Conservation (phyloP, 495 filamentous ascomycete species). For the Elasticomyces elasticus region DNA sequence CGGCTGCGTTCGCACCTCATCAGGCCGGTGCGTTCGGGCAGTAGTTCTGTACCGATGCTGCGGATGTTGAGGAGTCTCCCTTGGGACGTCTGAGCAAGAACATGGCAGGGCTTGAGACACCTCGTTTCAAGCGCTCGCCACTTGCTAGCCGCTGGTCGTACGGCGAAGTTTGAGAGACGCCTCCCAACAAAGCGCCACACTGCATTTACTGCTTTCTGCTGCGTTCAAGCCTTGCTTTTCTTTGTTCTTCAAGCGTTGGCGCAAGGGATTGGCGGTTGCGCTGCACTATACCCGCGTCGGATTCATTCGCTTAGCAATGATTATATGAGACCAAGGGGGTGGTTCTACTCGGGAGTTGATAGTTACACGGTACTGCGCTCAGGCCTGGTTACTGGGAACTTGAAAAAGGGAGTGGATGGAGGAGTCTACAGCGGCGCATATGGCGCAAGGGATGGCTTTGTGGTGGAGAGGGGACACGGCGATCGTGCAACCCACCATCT, state of each 20-base stretch:
- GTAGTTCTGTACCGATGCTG: conserved; percentile 1
- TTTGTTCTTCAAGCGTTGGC: conserved; percentile 5
- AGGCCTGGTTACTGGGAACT: neutral
- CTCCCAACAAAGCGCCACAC: no score
- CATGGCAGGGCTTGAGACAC: neutral
- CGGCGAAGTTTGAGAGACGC: neutral
- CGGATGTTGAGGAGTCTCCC: no score
- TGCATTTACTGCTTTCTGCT: conserved; percentile 14
- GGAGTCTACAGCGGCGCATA: neutral
- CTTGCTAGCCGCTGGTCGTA: neutral
- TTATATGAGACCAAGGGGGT: neutral
- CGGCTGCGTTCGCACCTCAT: conserved; percentile 7
- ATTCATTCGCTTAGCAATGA: neutral
- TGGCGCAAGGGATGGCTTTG: conserved; percentile 3
- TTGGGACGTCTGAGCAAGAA: no score
- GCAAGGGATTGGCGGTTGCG: conserved; percentile 5
- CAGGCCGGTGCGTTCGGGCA: conserved; percentile 20
- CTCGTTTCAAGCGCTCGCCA: neutral
- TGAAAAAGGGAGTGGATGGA: neutral
- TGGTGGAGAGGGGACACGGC: neutral
- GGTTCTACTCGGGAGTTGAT: neutral
- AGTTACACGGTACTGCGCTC: neutral
- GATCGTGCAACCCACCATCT: neutral
- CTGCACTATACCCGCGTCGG: neutral
- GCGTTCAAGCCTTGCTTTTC: conserved; percentile 6